Base-by-base conservation (phyloP, 495 filamentous ascomycete species). In the Echria macrotheca region DNA sequence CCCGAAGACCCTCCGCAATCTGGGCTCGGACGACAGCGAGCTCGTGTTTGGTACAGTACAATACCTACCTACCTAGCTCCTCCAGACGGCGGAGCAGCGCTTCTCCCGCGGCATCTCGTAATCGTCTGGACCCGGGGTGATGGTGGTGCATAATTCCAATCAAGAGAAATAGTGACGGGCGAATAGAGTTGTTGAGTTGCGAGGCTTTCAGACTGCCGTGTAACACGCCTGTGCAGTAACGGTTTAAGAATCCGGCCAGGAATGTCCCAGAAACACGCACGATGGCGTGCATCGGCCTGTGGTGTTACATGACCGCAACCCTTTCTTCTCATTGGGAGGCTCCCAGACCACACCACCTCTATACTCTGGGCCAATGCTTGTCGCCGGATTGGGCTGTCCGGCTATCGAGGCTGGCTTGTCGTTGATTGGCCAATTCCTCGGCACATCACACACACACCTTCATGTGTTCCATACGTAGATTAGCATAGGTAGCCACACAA, bases 211-310 rank as follows among this genome's bases (percentile, higher is more conserved):
- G 8, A 2, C 28, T 48, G 46, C 14, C 35, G 46, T 48, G 46
- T 48, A 48, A 48, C 46, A 26, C 24, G n/a, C 28, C 18, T 24
- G 17, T 15, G 14, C 11, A 22, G 24, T 3, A 11, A 24, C 15
- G n/a, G 25, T 26, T 17, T 25, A 38, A 42, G 24, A 32, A 41
- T 51, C 40, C 38, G 18, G 26, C 42, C 38, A 47, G 38, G 35
- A 40, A 32, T 17, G 19, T 21, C 43, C 50, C 49, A 40, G 21
- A 23, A 40, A 28, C 52, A 55, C 53, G 56, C 56, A 56, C 42
- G 40, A 60, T 60, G 54, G 49, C 57, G 54, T 60, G 57, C 57
- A 60, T 44, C 37, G 46, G n/a, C 19, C 45, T 53, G 50, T 17
- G 23, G 53, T 57, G 48, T 46, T 38, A 60, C 57, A 36, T 18